A percentile compares a stretch with the other conserved stretches of the same genome.
Conservation (phyloP, 768 basidiomycete genomes). For the Pisolithus tinctorius region DNA sequence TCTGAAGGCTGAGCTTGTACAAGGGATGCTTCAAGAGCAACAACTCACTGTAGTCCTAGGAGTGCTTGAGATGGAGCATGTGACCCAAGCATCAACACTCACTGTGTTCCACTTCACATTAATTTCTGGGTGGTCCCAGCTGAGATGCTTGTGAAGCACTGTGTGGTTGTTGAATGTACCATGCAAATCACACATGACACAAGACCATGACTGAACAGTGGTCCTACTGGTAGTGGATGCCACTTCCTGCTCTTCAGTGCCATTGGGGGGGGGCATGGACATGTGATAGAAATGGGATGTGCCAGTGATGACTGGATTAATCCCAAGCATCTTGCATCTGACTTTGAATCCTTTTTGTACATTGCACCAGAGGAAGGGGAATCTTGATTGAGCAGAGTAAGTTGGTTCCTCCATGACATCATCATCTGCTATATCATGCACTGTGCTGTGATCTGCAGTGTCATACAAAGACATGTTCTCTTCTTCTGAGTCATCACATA, state of each 20-base stretch:
- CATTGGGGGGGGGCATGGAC: constrained; percentile 4
- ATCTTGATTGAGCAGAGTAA: constrained; percentile 26
- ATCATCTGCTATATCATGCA: constrained; percentile 33
- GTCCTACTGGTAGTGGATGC: too few species aligned
- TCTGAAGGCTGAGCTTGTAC: too few species aligned
- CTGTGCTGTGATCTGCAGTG: background rate
- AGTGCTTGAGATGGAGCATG: background rate
- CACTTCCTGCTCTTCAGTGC: too few species aligned
- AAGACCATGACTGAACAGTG: too few species aligned
- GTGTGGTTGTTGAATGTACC: constrained; percentile 31
- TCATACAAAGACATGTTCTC: too few species aligned
- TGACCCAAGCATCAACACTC: constrained; percentile 10
- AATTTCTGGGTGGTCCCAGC: constrained; percentile 41
- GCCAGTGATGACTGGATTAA: constrained; percentile 26
- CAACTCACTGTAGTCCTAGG: constrained; percentile 13
- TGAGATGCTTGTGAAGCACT: constrained; percentile 43
- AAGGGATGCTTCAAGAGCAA: constrained; percentile 4
- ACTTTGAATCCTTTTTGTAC: constrained; percentile 40
- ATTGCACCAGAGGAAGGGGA: constrained; percentile 55
- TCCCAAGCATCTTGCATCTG: constrained; percentile 32
- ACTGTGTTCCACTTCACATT: constrained; percentile 4
- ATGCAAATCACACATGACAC: too few species aligned
- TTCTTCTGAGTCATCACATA: too few species aligned
- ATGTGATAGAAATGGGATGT: constrained; percentile 19
- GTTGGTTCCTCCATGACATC: constrained; percentile 27